Base-by-base conservation (phyloP, 2,329 filamentous ascomycete species). In the Graphilbum fragrans region DNA sequence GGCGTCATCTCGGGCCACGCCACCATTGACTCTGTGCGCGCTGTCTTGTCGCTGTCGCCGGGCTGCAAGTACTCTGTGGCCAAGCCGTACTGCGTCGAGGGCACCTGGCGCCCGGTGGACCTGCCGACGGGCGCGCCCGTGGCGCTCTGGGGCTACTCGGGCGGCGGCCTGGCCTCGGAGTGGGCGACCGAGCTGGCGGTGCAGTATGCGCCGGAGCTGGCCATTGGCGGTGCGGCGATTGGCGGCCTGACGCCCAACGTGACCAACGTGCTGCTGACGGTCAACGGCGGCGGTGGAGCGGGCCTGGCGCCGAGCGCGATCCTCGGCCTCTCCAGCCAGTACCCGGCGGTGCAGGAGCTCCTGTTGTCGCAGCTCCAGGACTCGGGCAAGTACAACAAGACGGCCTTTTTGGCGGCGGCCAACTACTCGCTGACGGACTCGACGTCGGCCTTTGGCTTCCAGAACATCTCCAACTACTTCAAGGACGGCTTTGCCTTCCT, bases 111-210 rank as follows among this genome's bases (percentile, higher is more conserved):
- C n/a, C 32, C 17, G n/a, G 8, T 34, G 7, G 7, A 16, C n/a
- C 50, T 67, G 40, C 47, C 51, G 10, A 33, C 46, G 6, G 50
- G 55, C 14, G 55, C 63, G 0, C 55, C 47, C 4, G 52, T 64
- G 34, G 60, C 63, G 3, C 53, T 74, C 41, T 75, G 69, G 69
- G 70, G 70, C 5, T 73, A 72, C 51, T 70, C 65, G 5, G 69
- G 70, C 6, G 70, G 69, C n/a, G 60, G 62, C 12, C 47, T 72
- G 31, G 66, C 67, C 2, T 62, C 55, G n/a, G 66, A 64, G 39
- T 71, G 62, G 61, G 68, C 68, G 1, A 60, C 64, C n/a, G 65
- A 71, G 47, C 48, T 72, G 37, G 63, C 68, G 42, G 53, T 56
- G 2, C 53, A 53, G 19, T 72, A 72, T 47, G 69, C 69, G 1